Evolutionary conservation across 495 filamentous ascomycete genomes (phyloP), one percentile per base, ranked within the genome.

Genomic region (Podospora conica): DNA sequence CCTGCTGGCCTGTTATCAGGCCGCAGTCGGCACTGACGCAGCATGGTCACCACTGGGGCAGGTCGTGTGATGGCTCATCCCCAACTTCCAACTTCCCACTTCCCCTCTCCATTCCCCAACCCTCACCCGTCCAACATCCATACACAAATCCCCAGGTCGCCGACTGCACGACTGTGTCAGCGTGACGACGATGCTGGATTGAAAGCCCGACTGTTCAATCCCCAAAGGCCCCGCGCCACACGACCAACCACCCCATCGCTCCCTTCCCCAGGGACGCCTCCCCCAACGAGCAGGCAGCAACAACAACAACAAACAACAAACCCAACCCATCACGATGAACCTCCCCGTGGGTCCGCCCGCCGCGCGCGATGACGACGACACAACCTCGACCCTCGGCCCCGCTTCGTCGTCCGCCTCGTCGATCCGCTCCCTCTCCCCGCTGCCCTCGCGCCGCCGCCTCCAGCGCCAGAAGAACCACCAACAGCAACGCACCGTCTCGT

Each of bases 401-500:
- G 72, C 72, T 27, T 74, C 70, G 65, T 74, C 76, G 21, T 72
- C 75, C 31, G 60, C 65, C 48, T 71, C 76, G 9, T 75, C 76
- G n/a, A 55, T 75, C 31, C 77, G 72, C 66, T 77, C 79, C 53
- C 69, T 63, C 28, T 74, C 74, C 53, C 69, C 72, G 28, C 48
- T 64, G 20, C 24, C 55, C 58, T 27, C 27, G n/a, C 74, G 28
- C 65, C 53, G 40, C 55, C 21, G 24, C 40, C 72, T 23, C 65
- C 29, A 21, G 71, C 69, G 58, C 69, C 71, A 63, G 9, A 27
- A 29, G 28, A 66, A 55, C n/a, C 66, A 66, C 66, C 55, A 73
- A 70, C 58, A 63, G 71, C 68, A 75, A n/a, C 76, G 77, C 66
- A 61, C 59, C 59, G 22, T 81, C 53, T 77, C 81, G 53, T 78